A percentile compares a stretch with the other conserved stretches of the same genome.
Evolutionary conservation across 2,329 filamentous ascomycete genomes (phyloP).

Genomic region (Fusarium redolens): DNA sequence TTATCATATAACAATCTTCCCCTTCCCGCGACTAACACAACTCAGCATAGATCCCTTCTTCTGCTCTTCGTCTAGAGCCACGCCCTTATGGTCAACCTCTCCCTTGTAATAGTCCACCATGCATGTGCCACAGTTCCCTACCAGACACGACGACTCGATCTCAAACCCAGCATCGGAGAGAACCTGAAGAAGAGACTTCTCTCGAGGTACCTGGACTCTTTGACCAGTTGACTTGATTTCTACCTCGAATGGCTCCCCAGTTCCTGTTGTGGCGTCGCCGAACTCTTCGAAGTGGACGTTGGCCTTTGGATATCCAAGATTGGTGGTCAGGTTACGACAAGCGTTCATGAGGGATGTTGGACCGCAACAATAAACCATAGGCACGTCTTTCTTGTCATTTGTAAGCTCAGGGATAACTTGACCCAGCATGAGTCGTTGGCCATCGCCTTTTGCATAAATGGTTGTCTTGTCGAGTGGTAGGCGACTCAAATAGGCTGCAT

Average conservation of each 20-base stretch:
- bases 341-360: slow-evolving; percentile 6
- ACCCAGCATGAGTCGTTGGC: not conserved
- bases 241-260: slow-evolving; percentile 24
- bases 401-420: not conserved
- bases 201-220: not conserved
- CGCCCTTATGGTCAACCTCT: slow-evolving; percentile 25
- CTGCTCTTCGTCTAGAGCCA: slow-evolving; percentile 28
- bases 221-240: slow-evolving; percentile 14
- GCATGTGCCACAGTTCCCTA: slow-evolving; percentile 32
- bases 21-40: slow-evolving; percentile 30
- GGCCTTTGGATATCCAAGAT: not conserved
- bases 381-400: not conserved
- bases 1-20: slow-evolving; percentile 6
- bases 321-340: not conserved
- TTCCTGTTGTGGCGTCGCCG: slow-evolving; percentile 15
- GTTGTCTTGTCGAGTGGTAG: not conserved
- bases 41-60: slow-evolving; percentile 21
- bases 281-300: slow-evolving; percentile 24
- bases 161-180: slow-evolving; percentile 25
- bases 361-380: slow-evolving; percentile 16
- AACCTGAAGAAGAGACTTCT: slow-evolving; percentile 27
- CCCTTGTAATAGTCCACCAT: slow-evolving; percentile 26
- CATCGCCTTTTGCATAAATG: slow-evolving; percentile 17
- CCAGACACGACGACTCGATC: slow-evolving; percentile 26
- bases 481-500: slow-evolving; percentile 10